Evolutionary conservation across 257 asterid genomes (phyloP), one percentile per base, ranked within the genome.

Genomic region (Verbascum thapsus): DNA sequence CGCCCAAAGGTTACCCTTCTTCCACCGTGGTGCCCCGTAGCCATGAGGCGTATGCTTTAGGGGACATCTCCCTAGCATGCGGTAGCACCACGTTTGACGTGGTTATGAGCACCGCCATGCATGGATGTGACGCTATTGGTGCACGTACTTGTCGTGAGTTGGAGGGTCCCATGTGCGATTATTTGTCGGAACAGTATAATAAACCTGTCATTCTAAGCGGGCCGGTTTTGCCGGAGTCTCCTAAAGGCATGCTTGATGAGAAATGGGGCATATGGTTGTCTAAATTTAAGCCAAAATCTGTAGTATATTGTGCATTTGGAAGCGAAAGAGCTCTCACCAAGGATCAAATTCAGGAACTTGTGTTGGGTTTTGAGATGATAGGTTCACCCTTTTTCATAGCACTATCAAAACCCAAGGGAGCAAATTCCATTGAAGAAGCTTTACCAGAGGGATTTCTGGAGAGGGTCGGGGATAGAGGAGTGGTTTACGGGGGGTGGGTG

Each of bases 401-500:
- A 13, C 53, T 86, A 23, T 79, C 84, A 26, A 85, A 81, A n/a
- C 94, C 94, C 12, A 58, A 69, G 23, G 95, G 96, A 5, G 70
- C 72, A 0, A 44, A 66, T 15, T 65, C 86, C 1, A 58, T 85
- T 0, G 88, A 84, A 53, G 94, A 88, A 37, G 94, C 95, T 3
- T 42, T 91, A 61, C 91, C 91, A 2, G 90, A 84, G 67, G 96
- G 96, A 40, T 88, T 91, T 17, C n/a, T 64, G 70, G 85, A 82
- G 53, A 69, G 94, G 74, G 79, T 77, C 0, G 69, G 75, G 45
- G 90, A 70, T 0, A 68, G 78, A 2, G 98, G 91, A 1, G 64
- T 81, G 55, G 88, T 88, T 0, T 58, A 74, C n/a, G n/a, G n/a
- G n/a, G n/a, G n/a, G n/a, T n/a, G n/a, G n/a, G n/a, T n/a, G n/a